Evolutionary conservation across 2,329 filamentous ascomycete genomes (phyloP), one percentile per base, ranked within the genome.

Genomic region (Trichoderma lentiforme): DNA sequence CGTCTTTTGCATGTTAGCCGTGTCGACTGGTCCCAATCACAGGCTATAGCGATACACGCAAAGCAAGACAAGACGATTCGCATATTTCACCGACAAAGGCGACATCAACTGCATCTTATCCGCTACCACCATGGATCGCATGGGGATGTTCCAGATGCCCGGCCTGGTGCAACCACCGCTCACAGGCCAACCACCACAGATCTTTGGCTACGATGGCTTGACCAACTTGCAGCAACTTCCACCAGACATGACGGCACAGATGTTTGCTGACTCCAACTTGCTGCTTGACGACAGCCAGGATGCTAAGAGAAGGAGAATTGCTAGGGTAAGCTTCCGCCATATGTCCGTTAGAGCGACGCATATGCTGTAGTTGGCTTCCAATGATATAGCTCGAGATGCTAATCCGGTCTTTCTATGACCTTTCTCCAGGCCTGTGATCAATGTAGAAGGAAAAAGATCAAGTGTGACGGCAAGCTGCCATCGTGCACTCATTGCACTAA

Each of bases 401-500:
- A 21, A 70, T 60, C 24, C 18, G 3, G 8, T 43, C 12, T 39
- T 6, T 70, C 64, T 32, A 15, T 63, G 72, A 74, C 69, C 61
- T 26, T 32, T 53, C 34, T 24, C 12, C 73, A 95, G 93, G 94
- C 94, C 66, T 97, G 94, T 84, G 95, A 97, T 78, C 97, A 97
- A 94, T 98, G 95, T 81, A 89, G 95, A 77, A 97, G 97, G 84
- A 95, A 93, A 83, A 97, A 95, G 87, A 96, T 98, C 83, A 98
- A 98, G 84, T 98, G 95, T 82, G 96, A 98, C 80, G 95, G 96
- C 76, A 97, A 97, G 84, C 90, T 97, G 83, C 95, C 96, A 47
- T 91, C 94, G 73, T 99, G 96, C 83, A 95, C 93, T 8, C 96
- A 98, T 83, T 99, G 95, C 82, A 92, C 92, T 81, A 98, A 98